Percentiles rank a stretch among this genome's conserved stretches.
These are phyloP conservation scores for Urochloa ruziziensis DNA, from an alignment of 176 grass and related monocot species.

Conservation along the genomic window DNA sequence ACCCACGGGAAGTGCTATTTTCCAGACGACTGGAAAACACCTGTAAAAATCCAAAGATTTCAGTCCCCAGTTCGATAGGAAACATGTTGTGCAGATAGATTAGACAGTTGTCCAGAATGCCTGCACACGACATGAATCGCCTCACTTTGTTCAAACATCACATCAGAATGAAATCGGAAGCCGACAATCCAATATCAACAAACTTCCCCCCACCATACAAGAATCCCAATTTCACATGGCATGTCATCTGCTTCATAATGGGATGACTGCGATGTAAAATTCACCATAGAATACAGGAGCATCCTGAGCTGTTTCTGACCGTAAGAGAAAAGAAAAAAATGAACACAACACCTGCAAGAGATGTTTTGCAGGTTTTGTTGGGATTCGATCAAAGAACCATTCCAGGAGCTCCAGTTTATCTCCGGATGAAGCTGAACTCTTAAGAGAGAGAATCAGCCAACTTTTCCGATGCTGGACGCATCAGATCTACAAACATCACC, in stretches of 20 bases:
- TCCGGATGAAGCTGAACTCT: slow-evolving; percentile 27
- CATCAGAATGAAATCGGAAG: background rate
- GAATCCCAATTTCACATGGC: slow-evolving; percentile 35
- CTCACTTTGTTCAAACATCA: slow-evolving; percentile 1
- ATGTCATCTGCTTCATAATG: slow-evolving; percentile 43
- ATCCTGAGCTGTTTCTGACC: slow-evolving; percentile 20
- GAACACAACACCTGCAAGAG: slow-evolving; percentile 22
- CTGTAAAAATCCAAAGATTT: background rate
- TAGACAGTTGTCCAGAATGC: background rate
- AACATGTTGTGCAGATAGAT: background rate
- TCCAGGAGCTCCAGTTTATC: slow-evolving; percentile 24
- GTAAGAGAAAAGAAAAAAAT: background rate
- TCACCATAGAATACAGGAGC: slow-evolving; percentile 18
- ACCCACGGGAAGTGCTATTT: background rate
- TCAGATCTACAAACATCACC: slow-evolving; percentile 80
- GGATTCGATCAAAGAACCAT: slow-evolving; percentile 12
- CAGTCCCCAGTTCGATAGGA: background rate
- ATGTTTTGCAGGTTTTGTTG: slow-evolving; percentile 12
- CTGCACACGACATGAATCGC: background rate
- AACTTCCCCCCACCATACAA: slow-evolving; percentile 36
- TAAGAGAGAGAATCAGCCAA: slow-evolving; percentile 47
- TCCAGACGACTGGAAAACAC: background rate
- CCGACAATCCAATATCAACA: slow-evolving; percentile 45
- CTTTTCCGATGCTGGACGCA: slow-evolving; percentile 48
- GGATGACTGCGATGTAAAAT: slow-evolving; percentile 36